Base-by-base conservation (phyloP, 2,329 filamentous ascomycete species). In the Verruconis gallopava region DNA sequence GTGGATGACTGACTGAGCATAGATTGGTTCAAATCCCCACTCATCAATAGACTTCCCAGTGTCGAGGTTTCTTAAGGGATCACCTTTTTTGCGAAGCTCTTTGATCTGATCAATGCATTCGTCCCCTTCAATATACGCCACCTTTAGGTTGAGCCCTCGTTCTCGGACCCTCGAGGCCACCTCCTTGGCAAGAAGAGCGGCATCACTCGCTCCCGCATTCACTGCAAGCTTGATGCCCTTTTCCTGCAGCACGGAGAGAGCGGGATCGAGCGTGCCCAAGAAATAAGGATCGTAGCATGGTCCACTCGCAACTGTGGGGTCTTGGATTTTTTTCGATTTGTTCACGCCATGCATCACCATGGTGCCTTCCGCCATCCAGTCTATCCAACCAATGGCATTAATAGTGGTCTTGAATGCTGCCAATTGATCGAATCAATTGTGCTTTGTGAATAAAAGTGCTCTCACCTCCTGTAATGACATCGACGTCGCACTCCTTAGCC, bases 341-440 rank as follows among this genome's bases (percentile, higher is more conserved):
- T 45, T 37, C 3, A 43, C 44, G 12, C 47, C 48, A 21, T 46
- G 48, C 5, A 46, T 33, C 1, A 43, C 46, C 47, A 49, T 50
- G 12, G 44, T 48, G 37, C 48, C 42, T 35, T 50, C 48, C 6
- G 45, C 44, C 5, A 50, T 40, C 47, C 48, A 50, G 44, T 50
- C 48, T 36, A 15, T 9, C 13, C 11, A n/a, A n/a, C n/a, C n/a
- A n/a, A n/a, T n/a, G n/a, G n/a, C n/a, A n/a, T n/a, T n/a, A n/a
- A n/a, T n/a, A n/a, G n/a, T n/a, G n/a, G n/a, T n/a, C n/a, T n/a
- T n/a, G n/a, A n/a, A n/a, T n/a, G n/a, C n/a, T n/a, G n/a, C 14
- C 11, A 30, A 14, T 30, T 30, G 25, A 11, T 14, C 25, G 11
- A 11, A 14, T 30, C 11, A 30, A 30, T 14, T 30, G 11, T 30